Evolutionary conservation across 1,284 basidiomycete genomes (phyloP).

Genomic region (Tranzscheliella williamsii): DNA sequence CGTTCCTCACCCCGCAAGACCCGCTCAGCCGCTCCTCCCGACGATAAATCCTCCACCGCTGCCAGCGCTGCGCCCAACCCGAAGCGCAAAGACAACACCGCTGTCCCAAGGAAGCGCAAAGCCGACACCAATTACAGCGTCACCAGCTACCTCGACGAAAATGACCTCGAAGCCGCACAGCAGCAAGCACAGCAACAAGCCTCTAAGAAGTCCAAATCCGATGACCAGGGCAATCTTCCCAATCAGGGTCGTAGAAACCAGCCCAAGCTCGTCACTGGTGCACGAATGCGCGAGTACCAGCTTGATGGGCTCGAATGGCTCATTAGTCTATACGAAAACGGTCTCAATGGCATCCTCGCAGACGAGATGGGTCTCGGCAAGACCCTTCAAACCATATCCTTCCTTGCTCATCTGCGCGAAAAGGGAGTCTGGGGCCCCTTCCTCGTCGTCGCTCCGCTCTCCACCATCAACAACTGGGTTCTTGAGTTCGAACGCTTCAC

Average conservation of each 20-base stretch:
- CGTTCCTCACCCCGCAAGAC: slow-evolving; percentile 19
- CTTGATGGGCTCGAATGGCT: slow-evolving; percentile 96
- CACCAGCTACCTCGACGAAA: slow-evolving; percentile 40
- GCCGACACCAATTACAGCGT: slow-evolving; percentile 29
- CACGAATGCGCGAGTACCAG: slow-evolving; percentile 84
- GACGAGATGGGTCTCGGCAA: slow-evolving; percentile 90
- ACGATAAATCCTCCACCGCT: slow-evolving; percentile 4
- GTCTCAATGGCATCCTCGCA: slow-evolving; percentile 86
- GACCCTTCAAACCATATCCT: slow-evolving; percentile 91
- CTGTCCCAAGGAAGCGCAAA: slow-evolving; percentile 31
- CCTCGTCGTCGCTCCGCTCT: slow-evolving; percentile 86
- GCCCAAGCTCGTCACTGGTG: slow-evolving; percentile 80
- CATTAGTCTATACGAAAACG: slow-evolving; percentile 87
- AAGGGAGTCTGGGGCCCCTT: slow-evolving; percentile 77
- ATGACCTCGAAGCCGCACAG: slow-evolving; percentile 39
- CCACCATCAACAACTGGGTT: slow-evolving; percentile 88
- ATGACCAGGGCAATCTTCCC: slow-evolving; percentile 61
- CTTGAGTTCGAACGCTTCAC: slow-evolving; percentile 80
- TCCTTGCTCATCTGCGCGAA: slow-evolving; percentile 83
- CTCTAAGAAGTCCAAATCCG: slow-evolving; percentile 45
- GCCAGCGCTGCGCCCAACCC: slow-evolving; percentile 11
- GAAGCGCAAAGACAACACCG: slow-evolving; percentile 8
- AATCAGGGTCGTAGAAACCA: slow-evolving; percentile 63
- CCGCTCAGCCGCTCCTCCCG: slow-evolving; percentile 1
- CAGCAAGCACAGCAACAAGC: slow-evolving; percentile 15